Conservation (phyloP, 495 filamentous ascomycete species). For the Hyaloscypha hepaticicola region DNA sequence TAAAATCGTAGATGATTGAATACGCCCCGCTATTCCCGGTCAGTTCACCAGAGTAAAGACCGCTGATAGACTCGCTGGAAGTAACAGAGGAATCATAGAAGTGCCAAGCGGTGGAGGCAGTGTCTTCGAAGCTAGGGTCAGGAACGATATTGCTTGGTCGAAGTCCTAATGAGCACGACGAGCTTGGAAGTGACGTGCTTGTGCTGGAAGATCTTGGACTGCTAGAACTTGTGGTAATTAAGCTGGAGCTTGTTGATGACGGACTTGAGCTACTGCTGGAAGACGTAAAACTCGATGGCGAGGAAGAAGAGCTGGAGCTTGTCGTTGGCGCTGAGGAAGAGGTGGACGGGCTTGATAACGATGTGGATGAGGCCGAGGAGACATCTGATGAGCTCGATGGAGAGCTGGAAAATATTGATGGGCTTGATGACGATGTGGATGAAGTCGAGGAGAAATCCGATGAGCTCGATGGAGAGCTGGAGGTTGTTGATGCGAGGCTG, state of each 20-base stretch:
- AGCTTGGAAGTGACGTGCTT: neutral
- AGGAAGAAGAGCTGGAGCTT: neutral
- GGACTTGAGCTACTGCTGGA: neutral
- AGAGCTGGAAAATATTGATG: neutral
- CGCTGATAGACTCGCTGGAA: neutral
- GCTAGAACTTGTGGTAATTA: neutral
- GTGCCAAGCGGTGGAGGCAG: conserved; percentile 1
- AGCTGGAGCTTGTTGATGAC: neutral
- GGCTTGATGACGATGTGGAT: neutral
- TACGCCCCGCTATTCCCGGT: neutral
- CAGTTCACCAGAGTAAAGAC: neutral
- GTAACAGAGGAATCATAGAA: neutral
- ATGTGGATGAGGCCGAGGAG: too few relatives aligned
- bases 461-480: neutral
- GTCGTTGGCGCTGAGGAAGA: neutral
- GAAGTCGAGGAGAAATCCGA: neutral
- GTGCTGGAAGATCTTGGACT: neutral
- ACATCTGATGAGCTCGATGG: neutral
- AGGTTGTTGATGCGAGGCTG: neutral
- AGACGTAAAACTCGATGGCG: neutral
- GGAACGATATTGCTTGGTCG: conserved; percentile 1
- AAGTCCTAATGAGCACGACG: conserved; percentile 1
- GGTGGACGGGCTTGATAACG: too few relatives aligned
- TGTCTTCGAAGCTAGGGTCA: conserved; percentile 2
- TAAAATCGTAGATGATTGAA: conserved; percentile 1